A percentile compares a stretch with the other conserved stretches of the same genome.
These are phyloP conservation scores for Lecanosticta acicola DNA, from an alignment of 2,329 filamentous ascomycete species.

Conservation along the genomic window DNA sequence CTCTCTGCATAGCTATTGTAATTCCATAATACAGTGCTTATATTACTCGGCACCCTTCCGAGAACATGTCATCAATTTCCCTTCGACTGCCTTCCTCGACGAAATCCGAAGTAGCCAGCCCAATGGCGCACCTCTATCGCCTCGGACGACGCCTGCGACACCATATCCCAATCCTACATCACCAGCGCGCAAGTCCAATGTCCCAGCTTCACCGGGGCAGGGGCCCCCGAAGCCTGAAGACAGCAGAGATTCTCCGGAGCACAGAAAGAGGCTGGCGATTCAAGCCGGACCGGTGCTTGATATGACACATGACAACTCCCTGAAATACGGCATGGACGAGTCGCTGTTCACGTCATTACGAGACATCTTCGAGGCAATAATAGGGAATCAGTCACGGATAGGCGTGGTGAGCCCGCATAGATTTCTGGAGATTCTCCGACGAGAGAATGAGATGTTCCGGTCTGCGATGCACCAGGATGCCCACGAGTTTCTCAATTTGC, in stretches of 20 bases:
- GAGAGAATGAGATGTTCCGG: conserved; percentile 95
- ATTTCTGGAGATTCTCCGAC: conserved; percentile 87
- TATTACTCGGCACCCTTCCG: conserved; percentile 94
- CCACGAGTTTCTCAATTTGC: conserved; percentile 89
- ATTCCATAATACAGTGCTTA: conserved; percentile 94
- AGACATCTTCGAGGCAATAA: conserved; percentile 90
- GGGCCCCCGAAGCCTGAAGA: conserved; percentile 71
- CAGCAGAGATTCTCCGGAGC: conserved; percentile 89
- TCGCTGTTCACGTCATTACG: conserved; percentile 91
- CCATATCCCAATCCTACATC: conserved; percentile 31
- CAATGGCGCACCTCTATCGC: conserved; percentile 28
- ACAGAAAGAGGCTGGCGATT: conserved; percentile 95
- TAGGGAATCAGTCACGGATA: conserved; percentile 72
- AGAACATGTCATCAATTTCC: conserved; percentile 89
- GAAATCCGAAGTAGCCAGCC: conserved; percentile 51
- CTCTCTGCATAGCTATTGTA: conserved; percentile 91
- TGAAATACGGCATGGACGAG: conserved; percentile 85
- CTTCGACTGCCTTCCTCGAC: conserved; percentile 63
- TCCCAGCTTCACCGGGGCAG: conserved; percentile 49
- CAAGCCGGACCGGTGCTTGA: conserved; percentile 80
- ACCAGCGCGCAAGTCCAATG: conserved; percentile 46
- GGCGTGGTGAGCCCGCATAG: conserved; percentile 88
- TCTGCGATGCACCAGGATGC: conserved; percentile 98
- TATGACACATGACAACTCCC: conserved; percentile 72
- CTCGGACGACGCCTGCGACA: conserved; percentile 35